Evolutionary conservation across 192 early-diverging fungal species (phyloP), one percentile per base, ranked within the genome.

Genomic region (Coemansia sp.): DNA sequence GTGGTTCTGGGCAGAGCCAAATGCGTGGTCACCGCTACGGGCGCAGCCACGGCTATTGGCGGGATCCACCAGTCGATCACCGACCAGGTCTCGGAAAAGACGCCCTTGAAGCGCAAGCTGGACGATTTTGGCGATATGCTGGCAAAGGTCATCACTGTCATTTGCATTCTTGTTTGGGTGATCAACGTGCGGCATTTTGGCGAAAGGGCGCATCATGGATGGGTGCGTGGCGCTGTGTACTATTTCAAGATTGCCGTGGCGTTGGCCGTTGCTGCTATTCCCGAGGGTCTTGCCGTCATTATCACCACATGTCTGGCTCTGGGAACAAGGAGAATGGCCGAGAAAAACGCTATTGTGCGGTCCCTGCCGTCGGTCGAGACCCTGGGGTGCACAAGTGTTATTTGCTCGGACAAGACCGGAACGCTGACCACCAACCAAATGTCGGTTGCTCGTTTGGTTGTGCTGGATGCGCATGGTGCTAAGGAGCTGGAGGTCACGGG

Each of bases 171-270:
- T 17, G 97, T 98, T 51, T 99, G 96, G 96, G 62, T 94, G 34
- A 94, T 98, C 79, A 99, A 99, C 84, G 91, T 99, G 66, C 90
- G 94, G 42, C 96, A 99, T 78, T 99, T 99, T 73, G 87, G 79
- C 76, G 96, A 99, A 72, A 87, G 89, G 20, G 76, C 89, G 42
- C 91, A 92, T 80, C 86, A 91, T 66, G 94, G 93, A 34, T 99
- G 95, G 96, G 63, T 98, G 63, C 89, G 91, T 68, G 96, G 97
- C 60, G 94, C 95, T 54, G 84, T 99, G 59, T 97, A 98, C 83
- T 97, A 97, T 85, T 99, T 99, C 82, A 98, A 97, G 84, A 98
- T 97, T 50, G 97, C 96, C 28, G 96, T 99, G 56, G 96, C 97
- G 2, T 85, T 99, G 58, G 97, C 96, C 34, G 96, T 99, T 25